Base-by-base conservation (phyloP, 1,284 basidiomycete species). In the Cryptococcus jaspeensis region DNA sequence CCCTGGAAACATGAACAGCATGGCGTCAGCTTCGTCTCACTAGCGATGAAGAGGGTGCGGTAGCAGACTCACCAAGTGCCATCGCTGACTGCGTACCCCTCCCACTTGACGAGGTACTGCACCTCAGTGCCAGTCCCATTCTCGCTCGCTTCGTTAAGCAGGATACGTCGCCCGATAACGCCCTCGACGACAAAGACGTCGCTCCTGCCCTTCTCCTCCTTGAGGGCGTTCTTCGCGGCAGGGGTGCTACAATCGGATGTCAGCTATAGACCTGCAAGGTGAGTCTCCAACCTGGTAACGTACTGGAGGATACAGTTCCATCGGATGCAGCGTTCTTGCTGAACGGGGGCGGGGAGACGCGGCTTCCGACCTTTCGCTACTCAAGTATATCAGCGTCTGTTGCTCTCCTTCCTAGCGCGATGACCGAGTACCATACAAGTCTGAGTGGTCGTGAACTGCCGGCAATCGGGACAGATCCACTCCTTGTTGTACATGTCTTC, bases 51-150 rank as follows among this genome's bases (percentile, higher is more conserved):
- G 38, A 3, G 37, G 28, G 20, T 18, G 12, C 5, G 22, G 8
- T 9, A 32, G 28, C 9, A 32, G 0, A 55, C 63, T 42, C 53
- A 62, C 66, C 66, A 68, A 1, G 64, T 62, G 18, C 52, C 52
- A 12, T 60, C 56, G 7, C 56, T 40, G 53, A 63, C 18, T 5
- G 37, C 43, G 35, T 59, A 65, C 1, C 56, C 59, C 8, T 58
- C 49, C 64, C 64, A 65, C 37, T 60, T 55, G 48, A 65, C 59
- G 39, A 65, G 41, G 35, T 61, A 63, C 37, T 58, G 37, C 41
- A 63, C 62, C 5, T 32, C 28, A 4, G 50, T 36, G 9, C 59
- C 47, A n/a, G 46, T 46, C 2, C 44, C n/a, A 1, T 40, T 18
- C 6, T 58, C 55, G 7, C 22, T 51, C 8, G 50, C 35, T n/a